These are phyloP conservation scores for Coemansia sp. DNA, from an alignment of 192 early-diverging fungal genomes.

Conservation along the genomic window DNA sequence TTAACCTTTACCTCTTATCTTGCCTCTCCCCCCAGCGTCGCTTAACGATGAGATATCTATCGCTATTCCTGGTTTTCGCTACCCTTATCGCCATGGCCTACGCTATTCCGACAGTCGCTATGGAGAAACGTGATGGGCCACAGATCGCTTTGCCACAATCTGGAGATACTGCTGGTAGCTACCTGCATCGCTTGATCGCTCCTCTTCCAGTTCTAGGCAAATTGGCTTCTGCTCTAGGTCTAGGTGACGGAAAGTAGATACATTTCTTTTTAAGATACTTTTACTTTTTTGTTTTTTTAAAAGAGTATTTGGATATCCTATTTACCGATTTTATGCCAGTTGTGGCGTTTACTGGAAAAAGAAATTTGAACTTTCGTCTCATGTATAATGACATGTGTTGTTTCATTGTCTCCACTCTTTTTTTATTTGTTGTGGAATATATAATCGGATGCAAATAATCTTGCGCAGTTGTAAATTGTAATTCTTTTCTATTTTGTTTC, in stretches of 20 bases:
- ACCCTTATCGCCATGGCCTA: background rate
- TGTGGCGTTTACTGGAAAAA: background rate
- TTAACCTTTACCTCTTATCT: background rate
- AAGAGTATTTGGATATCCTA: background rate
- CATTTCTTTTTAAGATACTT: background rate
- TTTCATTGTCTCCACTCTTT: background rate
- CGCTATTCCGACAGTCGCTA: background rate
- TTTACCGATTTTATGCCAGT: background rate
- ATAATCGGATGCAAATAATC: background rate
- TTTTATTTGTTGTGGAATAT: background rate
- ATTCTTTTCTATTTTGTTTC: background rate
- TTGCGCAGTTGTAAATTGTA: background rate
- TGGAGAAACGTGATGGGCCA: conserved; percentile 25
- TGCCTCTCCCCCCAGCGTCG: too few species aligned
- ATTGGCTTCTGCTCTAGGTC: conserved; percentile 16
- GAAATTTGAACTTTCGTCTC: background rate
- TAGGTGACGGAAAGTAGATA: conserved; percentile 23
- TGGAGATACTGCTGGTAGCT: conserved; percentile 26
- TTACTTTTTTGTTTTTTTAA: background rate
- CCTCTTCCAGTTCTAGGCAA: conserved; percentile 18
- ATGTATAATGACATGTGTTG: too few species aligned
- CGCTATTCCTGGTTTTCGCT: conserved; percentile 10
- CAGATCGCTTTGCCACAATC: conserved; percentile 21
- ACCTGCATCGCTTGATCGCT: conserved; percentile 16
- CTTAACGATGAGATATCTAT: conserved; percentile 22